Percentiles rank a stretch among this genome's conserved stretches.
These are phyloP conservation scores for Yarrowia hollandica DNA, from an alignment of 805 yeast genomes.

Conservation along the genomic window DNA sequence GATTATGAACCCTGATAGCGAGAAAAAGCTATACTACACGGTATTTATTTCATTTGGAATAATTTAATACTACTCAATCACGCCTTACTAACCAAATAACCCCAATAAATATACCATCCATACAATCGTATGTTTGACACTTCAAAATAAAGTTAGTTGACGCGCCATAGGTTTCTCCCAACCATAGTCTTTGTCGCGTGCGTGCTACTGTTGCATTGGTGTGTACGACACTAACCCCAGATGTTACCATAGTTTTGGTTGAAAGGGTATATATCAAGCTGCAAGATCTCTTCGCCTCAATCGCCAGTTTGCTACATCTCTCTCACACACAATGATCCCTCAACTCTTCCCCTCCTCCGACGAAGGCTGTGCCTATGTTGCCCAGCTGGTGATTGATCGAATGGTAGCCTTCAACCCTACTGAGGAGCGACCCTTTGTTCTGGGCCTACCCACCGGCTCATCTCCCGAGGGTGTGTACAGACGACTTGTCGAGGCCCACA, in stretches of 20 bases:
- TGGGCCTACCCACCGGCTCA: constrained; percentile 63
- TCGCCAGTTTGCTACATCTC: background rate
- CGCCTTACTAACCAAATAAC: too few species aligned
- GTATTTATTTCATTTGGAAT: too few species aligned
- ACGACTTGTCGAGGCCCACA: constrained; percentile 48
- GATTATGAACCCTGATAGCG: too few species aligned
- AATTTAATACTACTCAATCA: too few species aligned
- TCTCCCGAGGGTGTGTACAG: constrained; percentile 59
- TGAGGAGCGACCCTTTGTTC: constrained; percentile 47
- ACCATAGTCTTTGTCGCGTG: constrained; percentile 27
- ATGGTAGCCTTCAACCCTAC: constrained; percentile 52
- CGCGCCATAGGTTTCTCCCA: constrained; percentile 16
- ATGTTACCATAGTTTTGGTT: constrained; percentile 21
- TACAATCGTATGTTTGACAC: background rate
- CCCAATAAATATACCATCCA: background rate
- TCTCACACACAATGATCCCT: constrained; percentile 1
- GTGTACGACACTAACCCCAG: constrained; percentile 15
- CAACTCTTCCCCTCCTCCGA: constrained; percentile 31
- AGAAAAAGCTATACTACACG: too few species aligned
- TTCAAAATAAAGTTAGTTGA: background rate
- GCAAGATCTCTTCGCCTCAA: background rate
- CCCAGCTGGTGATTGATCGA: constrained; percentile 47
- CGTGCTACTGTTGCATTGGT: constrained; percentile 14
- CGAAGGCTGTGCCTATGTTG: constrained; percentile 43
- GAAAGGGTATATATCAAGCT: constrained; percentile 16